A percentile compares a stretch with the other conserved stretches of the same genome.
Evolutionary conservation across 768 basidiomycete genomes (phyloP).

Genomic region (Zangia roseola): DNA sequence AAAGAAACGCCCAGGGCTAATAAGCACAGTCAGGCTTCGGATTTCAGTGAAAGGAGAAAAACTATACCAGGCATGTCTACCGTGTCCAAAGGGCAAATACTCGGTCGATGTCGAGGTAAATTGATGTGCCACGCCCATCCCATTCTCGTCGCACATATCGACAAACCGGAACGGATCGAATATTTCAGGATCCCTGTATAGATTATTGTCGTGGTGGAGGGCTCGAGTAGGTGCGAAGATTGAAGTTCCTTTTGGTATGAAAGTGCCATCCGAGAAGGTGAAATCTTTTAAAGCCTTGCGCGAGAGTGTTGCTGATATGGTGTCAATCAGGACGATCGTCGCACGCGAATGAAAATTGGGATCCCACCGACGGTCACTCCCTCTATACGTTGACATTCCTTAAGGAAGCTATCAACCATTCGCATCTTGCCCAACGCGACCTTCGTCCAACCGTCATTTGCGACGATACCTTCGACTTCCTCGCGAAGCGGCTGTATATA

Average conservation of each 20-base stretch:
- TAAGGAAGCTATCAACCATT: conserved; percentile 41
- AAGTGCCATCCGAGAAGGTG: conserved; percentile 40
- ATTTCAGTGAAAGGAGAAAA: not conserved
- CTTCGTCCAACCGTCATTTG: conserved; percentile 29
- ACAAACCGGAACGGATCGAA: conserved; percentile 54
- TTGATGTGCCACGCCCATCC: conserved; percentile 33
- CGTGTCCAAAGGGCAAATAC: conserved; percentile 39
- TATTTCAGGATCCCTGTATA: conserved; percentile 33
- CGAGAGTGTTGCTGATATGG: conserved; percentile 24
- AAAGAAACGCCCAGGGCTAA: conserved; percentile 38
- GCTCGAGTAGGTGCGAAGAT: conserved; percentile 21
- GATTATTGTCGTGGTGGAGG: conserved; percentile 16
- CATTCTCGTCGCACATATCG: conserved; percentile 31
- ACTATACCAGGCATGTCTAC: conserved; percentile 28
- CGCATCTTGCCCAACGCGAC: conserved; percentile 27
- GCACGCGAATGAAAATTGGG: no score
- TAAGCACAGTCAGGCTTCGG: not conserved
- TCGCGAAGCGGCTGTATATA: conserved; percentile 35
- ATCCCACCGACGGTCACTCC: conserved; percentile 27
- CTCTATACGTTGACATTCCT: conserved; percentile 34
- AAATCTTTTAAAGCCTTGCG: conserved; percentile 33
- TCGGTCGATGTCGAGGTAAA: conserved; percentile 33
- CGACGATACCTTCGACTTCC: conserved; percentile 35
- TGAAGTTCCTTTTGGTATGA: conserved; percentile 33
- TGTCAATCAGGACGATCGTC: not conserved